phyloP scores from a whole-genome alignment of 106 monocot species.

The Dendrobium huoshanense region DNA sequence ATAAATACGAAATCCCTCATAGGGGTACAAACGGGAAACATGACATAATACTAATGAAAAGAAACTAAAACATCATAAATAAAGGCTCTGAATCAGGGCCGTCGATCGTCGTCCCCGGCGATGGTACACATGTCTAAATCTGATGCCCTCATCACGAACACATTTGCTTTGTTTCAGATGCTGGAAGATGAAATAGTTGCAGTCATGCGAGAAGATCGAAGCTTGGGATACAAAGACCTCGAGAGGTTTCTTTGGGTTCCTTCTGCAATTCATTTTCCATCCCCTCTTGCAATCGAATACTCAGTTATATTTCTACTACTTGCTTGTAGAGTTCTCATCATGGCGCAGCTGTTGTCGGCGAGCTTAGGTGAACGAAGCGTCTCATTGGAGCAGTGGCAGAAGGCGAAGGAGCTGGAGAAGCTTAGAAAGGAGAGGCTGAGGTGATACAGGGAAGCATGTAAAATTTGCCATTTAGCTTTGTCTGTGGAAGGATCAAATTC shows the following conservation, averaged over 20 bases:
- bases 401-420: constrained; percentile 77
- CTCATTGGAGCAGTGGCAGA: constrained; percentile 71
- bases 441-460: too few species aligned
- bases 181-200: constrained; percentile 79
- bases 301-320: too few species aligned
- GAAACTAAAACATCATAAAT: too few species aligned
- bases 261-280: background rate
- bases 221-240: constrained; percentile 52
- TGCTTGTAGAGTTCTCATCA: constrained; percentile 63
- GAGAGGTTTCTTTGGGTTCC: constrained; percentile 41
- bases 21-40: too few species aligned
- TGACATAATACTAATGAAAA: too few species aligned
- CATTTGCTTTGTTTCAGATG: constrained; percentile 22
- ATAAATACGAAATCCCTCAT: too few species aligned
- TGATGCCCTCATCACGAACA: too few species aligned
- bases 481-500: too few species aligned
- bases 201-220: constrained; percentile 63
- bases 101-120: too few species aligned
- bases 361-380: constrained; percentile 71
- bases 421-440: constrained; percentile 74
- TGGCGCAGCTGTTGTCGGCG: constrained; percentile 65
- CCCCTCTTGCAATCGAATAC: background rate
- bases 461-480: too few species aligned
- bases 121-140: too few species aligned
- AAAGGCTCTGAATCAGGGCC: too few species aligned